phyloP scores from a whole-genome alignment of 306 rosid species.

The Dryas drummondii region DNA sequence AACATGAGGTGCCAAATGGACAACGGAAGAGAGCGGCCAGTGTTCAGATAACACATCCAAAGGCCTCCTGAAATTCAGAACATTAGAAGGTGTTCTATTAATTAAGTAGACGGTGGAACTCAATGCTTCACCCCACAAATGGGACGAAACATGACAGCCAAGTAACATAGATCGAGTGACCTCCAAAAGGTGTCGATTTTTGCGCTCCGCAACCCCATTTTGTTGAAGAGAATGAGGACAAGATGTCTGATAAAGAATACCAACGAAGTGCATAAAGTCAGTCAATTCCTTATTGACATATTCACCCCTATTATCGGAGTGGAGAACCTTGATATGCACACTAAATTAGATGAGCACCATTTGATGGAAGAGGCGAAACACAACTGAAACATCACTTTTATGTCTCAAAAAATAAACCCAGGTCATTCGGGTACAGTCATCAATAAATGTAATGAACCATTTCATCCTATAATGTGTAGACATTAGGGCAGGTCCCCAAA shows the following conservation, averaged over 20 bases:
- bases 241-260: neutral
- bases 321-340: neutral
- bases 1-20: neutral
- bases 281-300: neutral
- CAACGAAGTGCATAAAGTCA: neutral
- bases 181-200: neutral
- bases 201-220: neutral
- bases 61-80: neutral
- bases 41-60: neutral
- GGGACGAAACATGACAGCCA: neutral
- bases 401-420: neutral
- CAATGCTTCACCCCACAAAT: neutral
- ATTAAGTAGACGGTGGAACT: neutral
- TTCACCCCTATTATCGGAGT: neutral
- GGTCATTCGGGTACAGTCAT: neutral
- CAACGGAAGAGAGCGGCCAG: neutral
- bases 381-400: neutral
- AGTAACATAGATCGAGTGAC: neutral
- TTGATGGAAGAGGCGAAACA: neutral
- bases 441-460: neutral
- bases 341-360: neutral
- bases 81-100: neutral
- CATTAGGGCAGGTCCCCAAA: neutral
- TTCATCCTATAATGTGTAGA: neutral
- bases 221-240: neutral